phyloP scores from a whole-genome alignment of 139 green algal genomes.

The Eudorina sp. region DNA sequence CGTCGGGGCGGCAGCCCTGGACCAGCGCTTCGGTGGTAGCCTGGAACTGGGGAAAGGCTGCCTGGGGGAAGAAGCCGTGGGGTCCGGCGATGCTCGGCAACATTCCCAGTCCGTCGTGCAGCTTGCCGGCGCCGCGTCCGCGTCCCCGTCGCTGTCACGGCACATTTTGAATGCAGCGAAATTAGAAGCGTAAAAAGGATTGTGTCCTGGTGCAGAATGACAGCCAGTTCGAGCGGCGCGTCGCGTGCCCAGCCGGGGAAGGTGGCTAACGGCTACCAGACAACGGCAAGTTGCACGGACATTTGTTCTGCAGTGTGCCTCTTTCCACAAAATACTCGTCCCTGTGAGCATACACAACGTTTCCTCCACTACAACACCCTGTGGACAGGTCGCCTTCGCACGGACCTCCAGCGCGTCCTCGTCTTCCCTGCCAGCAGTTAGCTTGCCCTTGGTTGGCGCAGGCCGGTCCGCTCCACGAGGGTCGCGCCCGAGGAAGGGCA shows the following conservation, averaged over 20 bases:
- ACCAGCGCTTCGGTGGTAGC: neutral
- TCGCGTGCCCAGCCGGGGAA: no score
- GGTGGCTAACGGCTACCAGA: no score
- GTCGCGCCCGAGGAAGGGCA: conserved; percentile 65
- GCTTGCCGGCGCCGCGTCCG: conserved; percentile 6
- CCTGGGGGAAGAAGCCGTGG: neutral
- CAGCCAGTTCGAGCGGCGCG: no score
- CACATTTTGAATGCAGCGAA: no score
- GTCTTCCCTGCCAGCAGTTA: neutral
- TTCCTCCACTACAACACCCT: no score
- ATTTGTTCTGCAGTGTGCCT: no score
- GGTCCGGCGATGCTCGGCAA: neutral
- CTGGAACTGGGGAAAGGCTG: neutral
- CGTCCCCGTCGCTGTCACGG: conserved; percentile 3
- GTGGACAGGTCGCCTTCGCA: neutral
- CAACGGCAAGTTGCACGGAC: no score
- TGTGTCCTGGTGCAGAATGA: no score
- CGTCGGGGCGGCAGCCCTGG: conserved; percentile 27
- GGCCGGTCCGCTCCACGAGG: neutral
- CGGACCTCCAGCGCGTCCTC: conserved; percentile 19
- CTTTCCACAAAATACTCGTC: no score
- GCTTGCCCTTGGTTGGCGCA: neutral
- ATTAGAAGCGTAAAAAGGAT: no score
- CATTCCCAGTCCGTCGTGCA: neutral
- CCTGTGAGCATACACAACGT: no score